Base-by-base conservation (phyloP, 371 early-diverging fungal species). In the Apophysomyces elegans region DNA sequence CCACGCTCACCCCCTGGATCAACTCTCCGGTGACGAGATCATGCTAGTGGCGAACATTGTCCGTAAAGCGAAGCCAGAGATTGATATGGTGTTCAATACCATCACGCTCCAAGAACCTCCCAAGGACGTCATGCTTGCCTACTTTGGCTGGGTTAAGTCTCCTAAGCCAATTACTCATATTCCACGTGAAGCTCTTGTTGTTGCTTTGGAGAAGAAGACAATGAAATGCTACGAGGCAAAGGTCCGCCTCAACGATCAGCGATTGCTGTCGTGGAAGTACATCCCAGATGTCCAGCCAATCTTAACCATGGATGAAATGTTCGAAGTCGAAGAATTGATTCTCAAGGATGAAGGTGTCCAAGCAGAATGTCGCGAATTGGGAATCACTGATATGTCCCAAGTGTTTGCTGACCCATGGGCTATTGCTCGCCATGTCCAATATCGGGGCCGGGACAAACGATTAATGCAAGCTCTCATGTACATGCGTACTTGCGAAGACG, bases 391-490 rank as follows among this genome's bases (percentile, higher is more conserved):
- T 50, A 83, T 83, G 81, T 77, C 78, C 4, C 62, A 56, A 12
- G 81, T 83, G 2, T 80, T 79, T 58, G 46, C 61, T 38, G 84
- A 83, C 68, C 84, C 84, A 62, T 83, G 84, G 84, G 84, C 81
- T 54, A 79, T 80, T 71, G 83, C 78, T 69, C 78, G 79, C 13
- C 83, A 82, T 57, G 65, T 78, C 58, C 45, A 67, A 57, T 69
- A 81, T 63, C 73, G 71, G 56, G 84, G 81, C 21, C 79, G 77
- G 43, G 69, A 63, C 14, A 75, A 70, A 58, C 79, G 84, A 63
- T 46, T 83, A 62, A 78, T 80, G 79, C 80, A 80, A 66, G 84
- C 79, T 44, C 63, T 83, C n/a, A 79, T 83, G 79, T 83, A 83
- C 45, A 78, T 77, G 74, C 84, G 84, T 71, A 79, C 79, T 38